Percentiles rank a stretch among this genome's conserved stretches.
phyloP scores from a whole-genome alignment of 257 asterid genomes.

The Knoxia roxburghii region DNA sequence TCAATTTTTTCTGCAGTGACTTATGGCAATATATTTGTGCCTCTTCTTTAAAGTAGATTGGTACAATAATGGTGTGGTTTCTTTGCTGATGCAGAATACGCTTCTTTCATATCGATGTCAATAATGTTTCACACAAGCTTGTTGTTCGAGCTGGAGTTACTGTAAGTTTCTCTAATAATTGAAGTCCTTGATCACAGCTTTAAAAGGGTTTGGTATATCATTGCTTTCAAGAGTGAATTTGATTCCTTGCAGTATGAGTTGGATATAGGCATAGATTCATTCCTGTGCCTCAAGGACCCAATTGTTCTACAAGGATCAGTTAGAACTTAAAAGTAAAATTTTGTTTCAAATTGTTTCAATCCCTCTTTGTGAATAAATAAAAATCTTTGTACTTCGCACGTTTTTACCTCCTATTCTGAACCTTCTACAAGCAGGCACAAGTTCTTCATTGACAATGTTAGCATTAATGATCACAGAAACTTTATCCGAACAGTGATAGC shows the following conservation, averaged over 20 bases:
- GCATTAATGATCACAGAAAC: too few relatives aligned
- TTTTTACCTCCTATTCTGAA: background rate
- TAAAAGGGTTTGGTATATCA: background rate
- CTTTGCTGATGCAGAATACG: conserved; percentile 48
- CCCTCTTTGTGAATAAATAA: background rate
- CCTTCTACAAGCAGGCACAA: background rate
- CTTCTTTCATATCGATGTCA: conserved; percentile 76
- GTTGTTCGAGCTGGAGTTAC: conserved; percentile 80
- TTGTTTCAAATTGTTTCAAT: background rate
- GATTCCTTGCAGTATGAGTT: background rate
- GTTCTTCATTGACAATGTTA: background rate
- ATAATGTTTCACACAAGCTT: conserved; percentile 74
- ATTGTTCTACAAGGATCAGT: background rate
- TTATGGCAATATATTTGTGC: too few relatives aligned
- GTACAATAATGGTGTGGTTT: conserved; percentile 2
- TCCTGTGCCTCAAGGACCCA: background rate
- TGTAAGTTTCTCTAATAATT: conserved; percentile 45
- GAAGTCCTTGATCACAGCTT: background rate
- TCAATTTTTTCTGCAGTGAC: background rate
- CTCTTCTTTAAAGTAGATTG: background rate
- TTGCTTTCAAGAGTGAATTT: background rate
- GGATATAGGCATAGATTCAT: background rate
- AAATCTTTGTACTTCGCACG: background rate
- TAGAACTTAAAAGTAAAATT: background rate
- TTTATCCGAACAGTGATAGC: too few relatives aligned